Evolutionary conservation across 2,329 filamentous ascomycete species (phyloP), one percentile per base, ranked within the genome.

Genomic region (Amylocarpus encephaloides): DNA sequence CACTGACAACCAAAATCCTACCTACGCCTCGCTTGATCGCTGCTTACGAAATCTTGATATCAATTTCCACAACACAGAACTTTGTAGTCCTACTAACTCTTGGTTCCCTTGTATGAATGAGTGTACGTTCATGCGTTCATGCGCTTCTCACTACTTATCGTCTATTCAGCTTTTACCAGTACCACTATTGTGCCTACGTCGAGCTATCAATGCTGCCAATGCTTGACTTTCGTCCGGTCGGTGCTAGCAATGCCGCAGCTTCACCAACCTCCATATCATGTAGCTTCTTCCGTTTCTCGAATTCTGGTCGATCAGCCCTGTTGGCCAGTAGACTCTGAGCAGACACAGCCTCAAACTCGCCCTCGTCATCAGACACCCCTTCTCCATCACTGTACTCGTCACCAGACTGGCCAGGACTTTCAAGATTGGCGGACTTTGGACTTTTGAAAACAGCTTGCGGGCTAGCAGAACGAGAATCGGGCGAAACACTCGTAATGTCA

Each of bases 181-280:
- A 26, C 22, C 22, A 4, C 22, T 26, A 36, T 36, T 16, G 34
- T 6, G 16, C 19, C 3, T 13, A 19, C 43, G 36, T 13, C 43
- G 54, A 47, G 36, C 59, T 59, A 45, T 59, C 59, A 42, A 43
- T 44, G 50, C 59, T 62, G 2, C 50, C 59, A 22, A 59, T 43
- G 15, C 57, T 61, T 7, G 33, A 36, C 42, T 64, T 62, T 39
- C 60, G 53, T 19, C 48, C 59, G 39, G 30, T 29, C 12, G 48
- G 48, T 12, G 52, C 53, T 11, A 53, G 51, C 13, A 81, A 65
- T 7, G 77, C 78, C 2, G 71, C 73, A 11, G 78, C 78, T 61
- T 82, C 78, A 50, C 73, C 76, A 2, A 78, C 73, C 57, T 82
- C 78, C 78, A 82, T 82, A 59, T 74, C 71, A 59, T 80, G 78